phyloP scores from a whole-genome alignment of 2,329 filamentous ascomycete genomes.

The Alternaria panax region DNA sequence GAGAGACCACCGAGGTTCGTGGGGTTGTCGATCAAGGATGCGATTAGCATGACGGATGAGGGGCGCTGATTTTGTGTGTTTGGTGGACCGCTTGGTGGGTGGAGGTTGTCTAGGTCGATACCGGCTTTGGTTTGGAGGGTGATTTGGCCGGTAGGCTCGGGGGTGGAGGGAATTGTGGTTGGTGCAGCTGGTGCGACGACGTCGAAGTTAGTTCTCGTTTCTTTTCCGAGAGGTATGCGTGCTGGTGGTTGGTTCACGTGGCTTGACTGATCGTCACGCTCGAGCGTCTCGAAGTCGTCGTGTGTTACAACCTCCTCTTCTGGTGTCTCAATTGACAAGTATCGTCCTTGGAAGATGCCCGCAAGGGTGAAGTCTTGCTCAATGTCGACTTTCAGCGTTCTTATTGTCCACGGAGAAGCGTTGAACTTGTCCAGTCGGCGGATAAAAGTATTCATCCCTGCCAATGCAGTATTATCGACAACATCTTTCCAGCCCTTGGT shows the following conservation, averaged over 20 bases:
- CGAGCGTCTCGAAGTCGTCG: constrained; percentile 52
- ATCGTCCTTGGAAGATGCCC: constrained; percentile 56
- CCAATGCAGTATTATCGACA: constrained; percentile 51
- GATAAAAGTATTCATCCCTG: constrained; percentile 54
- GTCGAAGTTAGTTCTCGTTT: neutral
- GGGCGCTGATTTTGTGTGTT: constrained; percentile 29
- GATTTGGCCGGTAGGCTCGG: constrained; percentile 12
- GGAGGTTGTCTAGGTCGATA: constrained; percentile 47
- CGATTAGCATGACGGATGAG: constrained; percentile 56
- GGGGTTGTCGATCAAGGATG: constrained; percentile 59
- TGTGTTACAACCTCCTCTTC: constrained; percentile 48
- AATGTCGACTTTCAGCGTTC: constrained; percentile 51
- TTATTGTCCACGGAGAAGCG: constrained; percentile 50
- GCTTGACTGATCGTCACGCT: constrained; percentile 30
- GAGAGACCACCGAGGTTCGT: constrained; percentile 61
- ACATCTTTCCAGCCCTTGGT: constrained; percentile 48
- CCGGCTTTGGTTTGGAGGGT: constrained; percentile 63
- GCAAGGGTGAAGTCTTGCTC: constrained; percentile 53
- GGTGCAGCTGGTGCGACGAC: neutral
- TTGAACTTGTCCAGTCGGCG: constrained; percentile 54
- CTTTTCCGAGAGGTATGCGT: constrained; percentile 23
- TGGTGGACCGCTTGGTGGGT: constrained; percentile 28
- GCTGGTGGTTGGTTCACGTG: constrained; percentile 23
- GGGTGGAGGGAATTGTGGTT: neutral
- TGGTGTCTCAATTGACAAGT: constrained; percentile 53